Evolutionary conservation across 257 asterid species (phyloP), one percentile per base, ranked within the genome.

Genomic region (Fraxinus pennsylvanica): DNA sequence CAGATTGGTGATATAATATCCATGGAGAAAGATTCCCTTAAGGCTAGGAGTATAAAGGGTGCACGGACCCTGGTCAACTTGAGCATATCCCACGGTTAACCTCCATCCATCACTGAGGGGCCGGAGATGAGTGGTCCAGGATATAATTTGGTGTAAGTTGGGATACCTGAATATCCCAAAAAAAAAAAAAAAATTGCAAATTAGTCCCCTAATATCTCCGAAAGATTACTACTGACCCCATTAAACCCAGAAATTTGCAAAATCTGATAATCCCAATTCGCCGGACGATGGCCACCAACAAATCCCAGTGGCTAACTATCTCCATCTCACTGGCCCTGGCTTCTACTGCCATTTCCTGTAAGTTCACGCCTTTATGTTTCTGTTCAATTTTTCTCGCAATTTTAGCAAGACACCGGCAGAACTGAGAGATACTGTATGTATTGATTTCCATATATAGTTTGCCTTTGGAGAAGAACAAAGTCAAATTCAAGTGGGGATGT

Each of bases 401-500:
- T 10, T 19, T 74, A 68, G 50, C 10, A 41, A 9, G 22, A 15
- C 6, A 43, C 13, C 14, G 6, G 29, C 29, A n/a, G 66, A 57
- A 57, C 3, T n/a, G 66, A 57, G 69, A 63, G 69, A 63, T 8
- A 25, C 17, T 63, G 3, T 75, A 33, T 3, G 36, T 61, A 25
- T 77, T 75, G 71, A 68, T 80, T 50, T 50, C 43, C 30, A 1
- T 32, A 19, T 74, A 77, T 83, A 88, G 96, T 89, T 82, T 87
- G 80, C 80, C 69, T 85, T 33, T 83, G 92, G 93, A 88, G 89
- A 79, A 87, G 84, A 84, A 79, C 88, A 65, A 86, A 82, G 13
- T 76, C 81, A 59, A 50, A 5, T 77, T 57, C 84, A 30, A 74
- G 83, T 77, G 84, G 43, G 38, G 86, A 78, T 59, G 80, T 80